Evolutionary conservation across 2,329 filamentous ascomycete genomes (phyloP), one percentile per base, ranked within the genome.

Genomic region (Trichoderma guizhouense): DNA sequence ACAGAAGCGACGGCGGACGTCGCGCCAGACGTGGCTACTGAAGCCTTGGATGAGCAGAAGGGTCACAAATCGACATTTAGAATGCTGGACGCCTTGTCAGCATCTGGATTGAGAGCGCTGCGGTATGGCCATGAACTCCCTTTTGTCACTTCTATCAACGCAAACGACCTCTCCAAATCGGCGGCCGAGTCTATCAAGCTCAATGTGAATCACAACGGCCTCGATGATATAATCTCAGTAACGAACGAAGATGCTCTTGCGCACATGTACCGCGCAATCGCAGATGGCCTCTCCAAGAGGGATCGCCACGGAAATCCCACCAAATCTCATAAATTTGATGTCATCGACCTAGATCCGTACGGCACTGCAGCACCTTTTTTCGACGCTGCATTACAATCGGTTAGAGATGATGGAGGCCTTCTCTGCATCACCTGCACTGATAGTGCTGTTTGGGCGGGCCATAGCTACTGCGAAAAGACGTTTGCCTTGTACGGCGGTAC

Each of bases 381-480:
- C 69, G 96, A 99, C 79, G 91, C 93, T 1, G 94, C 96, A 1
- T 86, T 99, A 9, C 95, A 98, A 82, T 90, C 93, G 1, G 88
- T 98, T 8, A 90, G 87, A 63, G 88, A 92, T 74, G 93, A 98
- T 76, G 95, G 95, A 1, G 96, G 96, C 5, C 86, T 99, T 51
- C 87, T 99, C 5, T 98, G 95, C 79, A 92, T 99, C 6, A 99
- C 96, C 2, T 99, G 96, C 82, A 99, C 96, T 0, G 96, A 99
- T 81, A 95, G 95, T 11, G 94, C 93, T 11, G 93, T 99, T 3
- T 99, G 95, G 88, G 95, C 95, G 1, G 97, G 95, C 0, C 93
- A 93, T 76, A 94, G 95, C 71, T 99, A 98, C 79, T 91, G 93
- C 2, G 96, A 99, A 81, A 99, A 99, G 84, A 90, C 94, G 3